A percentile compares a stretch with the other conserved stretches of the same genome.
These are phyloP conservation scores for Botrytis medusae DNA, from an alignment of 2,329 filamentous ascomycete genomes.

Conservation along the genomic window DNA sequence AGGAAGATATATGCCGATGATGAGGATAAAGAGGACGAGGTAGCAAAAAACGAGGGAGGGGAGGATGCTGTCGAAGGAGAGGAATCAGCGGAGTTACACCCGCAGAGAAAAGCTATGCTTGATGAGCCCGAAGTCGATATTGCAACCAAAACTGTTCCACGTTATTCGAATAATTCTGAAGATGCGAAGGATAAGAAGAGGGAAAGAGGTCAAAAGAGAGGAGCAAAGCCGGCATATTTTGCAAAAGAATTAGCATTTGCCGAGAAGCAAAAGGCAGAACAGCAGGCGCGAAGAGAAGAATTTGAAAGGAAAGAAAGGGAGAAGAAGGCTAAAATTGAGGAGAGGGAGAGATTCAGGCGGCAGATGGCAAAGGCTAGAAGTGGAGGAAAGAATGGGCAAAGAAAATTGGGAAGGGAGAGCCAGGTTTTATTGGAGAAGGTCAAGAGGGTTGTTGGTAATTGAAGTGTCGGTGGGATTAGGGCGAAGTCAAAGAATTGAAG, in stretches of 20 bases:
- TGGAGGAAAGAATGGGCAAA: constrained; percentile 63
- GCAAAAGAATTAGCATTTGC: constrained; percentile 43
- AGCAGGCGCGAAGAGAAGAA: constrained; percentile 48
- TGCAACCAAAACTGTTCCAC: constrained; percentile 18
- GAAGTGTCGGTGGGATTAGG: constrained; percentile 14
- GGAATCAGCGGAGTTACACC: constrained; percentile 53
- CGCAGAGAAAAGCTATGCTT: constrained; percentile 59
- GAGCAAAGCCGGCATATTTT: constrained; percentile 41
- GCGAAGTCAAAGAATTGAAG: neutral
- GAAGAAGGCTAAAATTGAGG: constrained; percentile 58
- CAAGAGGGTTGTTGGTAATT: constrained; percentile 46
- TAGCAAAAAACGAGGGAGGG: neutral
- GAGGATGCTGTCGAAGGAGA: neutral
- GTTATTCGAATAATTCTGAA: constrained; percentile 3
- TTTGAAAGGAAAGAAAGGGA: constrained; percentile 55
- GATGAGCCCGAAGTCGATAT: constrained; percentile 43
- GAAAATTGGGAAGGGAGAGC: constrained; percentile 68
- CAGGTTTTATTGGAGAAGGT: constrained; percentile 64
- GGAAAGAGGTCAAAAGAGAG: constrained; percentile 23
- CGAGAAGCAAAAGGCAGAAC: constrained; percentile 53
- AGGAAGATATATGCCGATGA: constrained; percentile 9
- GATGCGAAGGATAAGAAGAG: neutral
- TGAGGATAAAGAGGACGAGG: neutral
- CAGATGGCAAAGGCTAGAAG: constrained; percentile 51
- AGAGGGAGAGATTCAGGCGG: constrained; percentile 49